A percentile compares a stretch with the other conserved stretches of the same genome.
Evolutionary conservation across 2,329 filamentous ascomycete genomes (phyloP).

Genomic region (Leptosphaerulina australis): DNA sequence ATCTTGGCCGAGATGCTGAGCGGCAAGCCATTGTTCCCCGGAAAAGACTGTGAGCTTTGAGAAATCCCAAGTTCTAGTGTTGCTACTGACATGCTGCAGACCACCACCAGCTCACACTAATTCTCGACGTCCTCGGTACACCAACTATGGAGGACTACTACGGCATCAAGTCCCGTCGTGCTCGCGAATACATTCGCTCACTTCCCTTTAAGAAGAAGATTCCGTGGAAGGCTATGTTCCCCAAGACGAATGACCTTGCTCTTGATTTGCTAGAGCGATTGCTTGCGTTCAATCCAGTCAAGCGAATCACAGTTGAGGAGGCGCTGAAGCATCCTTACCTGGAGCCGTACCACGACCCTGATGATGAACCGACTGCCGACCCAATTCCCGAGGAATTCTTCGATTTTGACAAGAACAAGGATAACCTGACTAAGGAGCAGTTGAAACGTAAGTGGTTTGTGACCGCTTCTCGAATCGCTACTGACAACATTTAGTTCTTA

Average conservation of each 20-base stretch:
- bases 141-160: slow-evolving; percentile 99
- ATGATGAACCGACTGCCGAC: slow-evolving; percentile 95
- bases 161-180: slow-evolving; percentile 97
- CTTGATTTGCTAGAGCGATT: slow-evolving; percentile 94
- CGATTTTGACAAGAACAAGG: slow-evolving; percentile 99
- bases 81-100: slow-evolving; percentile 59
- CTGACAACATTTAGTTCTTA: slow-evolving; percentile 64
- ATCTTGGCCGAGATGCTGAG: slow-evolving; percentile 99
- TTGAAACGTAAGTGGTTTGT: slow-evolving; percentile 72
- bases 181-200: slow-evolving; percentile 96
- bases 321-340: slow-evolving; percentile 97
- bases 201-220: slow-evolving; percentile 99
- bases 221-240: slow-evolving; percentile 94
- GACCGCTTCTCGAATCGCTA: neutral
- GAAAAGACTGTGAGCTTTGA: slow-evolving; percentile 83
- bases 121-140: slow-evolving; percentile 94
- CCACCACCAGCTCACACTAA: slow-evolving; percentile 96
- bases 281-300: slow-evolving; percentile 96
- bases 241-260: slow-evolving; percentile 97
- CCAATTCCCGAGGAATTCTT: slow-evolving; percentile 99
- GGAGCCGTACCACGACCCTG: slow-evolving; percentile 97
- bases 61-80: neutral
- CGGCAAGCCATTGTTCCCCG: slow-evolving; percentile 96
- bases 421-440: slow-evolving; percentile 97
- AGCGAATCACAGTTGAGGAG: slow-evolving; percentile 97